These are phyloP conservation scores for Pestalotiopsis fici DNA, from an alignment of 2,329 filamentous ascomycete species.

Conservation along the genomic window DNA sequence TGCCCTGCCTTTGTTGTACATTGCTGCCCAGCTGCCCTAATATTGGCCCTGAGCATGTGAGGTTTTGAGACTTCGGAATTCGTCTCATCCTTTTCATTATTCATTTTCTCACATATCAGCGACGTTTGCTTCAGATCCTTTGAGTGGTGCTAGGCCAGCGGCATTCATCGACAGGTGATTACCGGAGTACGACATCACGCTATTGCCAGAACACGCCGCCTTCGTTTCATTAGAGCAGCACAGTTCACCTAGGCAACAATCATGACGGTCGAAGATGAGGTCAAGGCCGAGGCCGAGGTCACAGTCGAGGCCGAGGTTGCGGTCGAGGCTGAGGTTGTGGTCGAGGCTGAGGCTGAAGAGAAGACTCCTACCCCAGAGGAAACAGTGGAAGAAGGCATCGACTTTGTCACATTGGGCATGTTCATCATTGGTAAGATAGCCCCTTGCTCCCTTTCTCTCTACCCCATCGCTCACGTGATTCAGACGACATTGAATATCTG, in stretches of 20 bases:
- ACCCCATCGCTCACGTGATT: constrained; percentile 12
- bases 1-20: not conserved
- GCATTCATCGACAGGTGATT: not conserved
- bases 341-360: constrained; percentile 4
- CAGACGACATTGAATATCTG: constrained; percentile 90
- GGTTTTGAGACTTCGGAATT: not conserved
- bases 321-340: not conserved
- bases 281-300: not conserved
- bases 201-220: not conserved
- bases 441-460: not conserved
- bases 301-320: constrained; percentile 11
- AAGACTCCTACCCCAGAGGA: constrained; percentile 18
- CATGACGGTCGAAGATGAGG: constrained; percentile 19
- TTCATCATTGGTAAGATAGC: constrained; percentile 65
- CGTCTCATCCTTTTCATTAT: not conserved
- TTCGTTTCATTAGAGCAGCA: not conserved
- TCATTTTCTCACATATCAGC: not conserved
- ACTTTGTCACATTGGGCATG: constrained; percentile 73
- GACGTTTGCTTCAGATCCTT: not conserved
- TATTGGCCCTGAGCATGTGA: not conserved
- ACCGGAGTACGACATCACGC: not conserved
- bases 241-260: not conserved
- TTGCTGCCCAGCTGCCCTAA: constrained; percentile 5
- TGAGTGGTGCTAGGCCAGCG: not conserved
- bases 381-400: constrained; percentile 43